Base-by-base conservation (phyloP, 2,329 filamentous ascomycete genomes). In the Colletotrichum shisoi region DNA sequence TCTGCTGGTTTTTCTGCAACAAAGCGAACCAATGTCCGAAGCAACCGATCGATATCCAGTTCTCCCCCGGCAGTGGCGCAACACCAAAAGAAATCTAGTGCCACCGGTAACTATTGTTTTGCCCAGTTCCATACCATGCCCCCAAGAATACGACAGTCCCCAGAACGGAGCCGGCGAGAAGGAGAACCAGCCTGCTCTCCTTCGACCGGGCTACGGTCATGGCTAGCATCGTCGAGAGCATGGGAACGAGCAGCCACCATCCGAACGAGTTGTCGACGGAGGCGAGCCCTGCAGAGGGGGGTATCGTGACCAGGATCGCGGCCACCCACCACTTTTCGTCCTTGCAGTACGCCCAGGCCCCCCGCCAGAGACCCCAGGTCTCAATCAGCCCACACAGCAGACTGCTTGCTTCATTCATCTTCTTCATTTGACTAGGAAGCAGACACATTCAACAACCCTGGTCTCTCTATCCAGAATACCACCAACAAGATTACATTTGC, bases 301-400 rank as follows among this genome's bases (percentile, higher is more conserved):
- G 31, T 15, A 49, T 11, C 8, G 62, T 15, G n/a, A 21, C 71
- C 39, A 46, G 39, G 12, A 63, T 15, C 19, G 39, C 37, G 21
- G 54, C 9, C 2, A 58, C 0, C 69, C 63, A 65, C 69, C 69
- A 64, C 37, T 24, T 64, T 39, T 67, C 51, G 4, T 53, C 52
- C 48, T 62, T 62, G 48, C 64, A 8, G 61, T 63, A 69, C 7
- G 8, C 19, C 57, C 46, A 49, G 11, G 48, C n/a, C 3, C 51
- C 63, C 17, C 51, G 31, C 45, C 49, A 48, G 7, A 68, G 15
- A 2, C 27, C 19, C 17, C 62, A 61, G 24, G 40, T 45, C 7
- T 37, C 46, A 27, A 4, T 27, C 24, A 27, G 24, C 24, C 4
- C 4, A 27, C 4, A 27, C 24, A 27, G 24, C 24, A 27, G 4